Base-by-base conservation (phyloP, 1,139 yeast species). In the Yamadazyma triangularis region DNA sequence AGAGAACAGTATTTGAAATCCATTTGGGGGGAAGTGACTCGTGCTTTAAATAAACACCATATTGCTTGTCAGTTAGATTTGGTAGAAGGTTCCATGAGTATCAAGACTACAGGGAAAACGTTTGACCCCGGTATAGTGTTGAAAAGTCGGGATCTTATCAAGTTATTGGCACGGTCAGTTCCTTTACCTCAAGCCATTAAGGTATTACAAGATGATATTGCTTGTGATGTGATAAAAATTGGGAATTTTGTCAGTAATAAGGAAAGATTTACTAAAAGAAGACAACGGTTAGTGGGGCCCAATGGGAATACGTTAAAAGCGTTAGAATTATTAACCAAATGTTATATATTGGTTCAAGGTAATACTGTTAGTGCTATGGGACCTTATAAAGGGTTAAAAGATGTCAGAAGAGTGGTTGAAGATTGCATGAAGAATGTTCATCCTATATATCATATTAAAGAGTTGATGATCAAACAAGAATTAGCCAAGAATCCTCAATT, bases 321-420 rank as follows among this genome's bases (percentile, higher is more conserved):
- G 0, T 70, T 91, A 46, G 98, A 91, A 63, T 72, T 91, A 34
- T 70, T 91, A 41, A 91, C 98, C 15, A 82, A 84, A 48, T 91
- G 98, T 63, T 91, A 91, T 55, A 84, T 91, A 38, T 71, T 91
- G 41, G 98, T 91, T 4, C 99, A 91, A 61, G 99, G 99, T 53
- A 88, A 85, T 56, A 91, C 99, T 0, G 99, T 91, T 4, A 79
- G 96, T 38, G 93, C 84, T 15, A 91, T 91, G 98, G 99, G 99
- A 9, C 93, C 96, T 14, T 89, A 68, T 63, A 86, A 84, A 54
- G 98, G 98, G 3, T 68, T 91, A 42, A 91, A 93, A 56, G 95
- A 85, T 43, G 79, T 87, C 8, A 78, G 98, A 58, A 75, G 97
- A 53, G 89, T 91, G 22, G 95, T 91, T 24, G 98, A 91, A 55